Conservation (phyloP, 306 rosid genomes). For the Prosopis cineraria region DNA sequence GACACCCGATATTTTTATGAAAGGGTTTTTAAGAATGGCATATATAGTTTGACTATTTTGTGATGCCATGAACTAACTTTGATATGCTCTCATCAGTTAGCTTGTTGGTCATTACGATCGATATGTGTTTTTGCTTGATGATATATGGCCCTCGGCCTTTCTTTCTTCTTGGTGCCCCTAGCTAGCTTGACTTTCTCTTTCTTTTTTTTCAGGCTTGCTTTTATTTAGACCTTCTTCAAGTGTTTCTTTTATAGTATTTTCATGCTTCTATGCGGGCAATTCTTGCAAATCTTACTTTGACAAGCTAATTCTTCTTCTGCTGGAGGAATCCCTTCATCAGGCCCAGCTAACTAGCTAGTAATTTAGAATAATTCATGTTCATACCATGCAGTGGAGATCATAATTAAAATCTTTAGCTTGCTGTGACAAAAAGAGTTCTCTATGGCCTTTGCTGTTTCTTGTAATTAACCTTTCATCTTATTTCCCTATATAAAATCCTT, state of each 20-base stretch:
- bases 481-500: not conserved
- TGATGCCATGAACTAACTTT: conserved; percentile 27
- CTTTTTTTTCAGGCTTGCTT: conserved; percentile 27
- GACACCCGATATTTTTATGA: conserved; percentile 18
- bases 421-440: too few species aligned
- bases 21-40: conserved; percentile 6
- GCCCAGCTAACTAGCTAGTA: not conserved
- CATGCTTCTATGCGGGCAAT: not conserved
- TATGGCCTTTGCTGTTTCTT: too few species aligned
- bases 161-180: not conserved
- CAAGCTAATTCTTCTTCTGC: not conserved
- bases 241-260: not conserved
- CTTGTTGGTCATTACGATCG: conserved; percentile 7
- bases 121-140: conserved; percentile 29
- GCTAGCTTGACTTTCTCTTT: not conserved
- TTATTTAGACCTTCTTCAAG: not conserved
- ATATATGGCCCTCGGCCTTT: not conserved
- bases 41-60: not conserved
- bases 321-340: not conserved
- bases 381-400: not conserved
- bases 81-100: not conserved
- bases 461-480: too few species aligned
- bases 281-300: not conserved
- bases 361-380: not conserved
- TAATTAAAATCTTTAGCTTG: not conserved